A percentile compares a stretch with the other conserved stretches of the same genome.
Evolutionary conservation across 371 early-diverging fungal species (phyloP).

Genomic region (Lichtheimia hyalospora): DNA sequence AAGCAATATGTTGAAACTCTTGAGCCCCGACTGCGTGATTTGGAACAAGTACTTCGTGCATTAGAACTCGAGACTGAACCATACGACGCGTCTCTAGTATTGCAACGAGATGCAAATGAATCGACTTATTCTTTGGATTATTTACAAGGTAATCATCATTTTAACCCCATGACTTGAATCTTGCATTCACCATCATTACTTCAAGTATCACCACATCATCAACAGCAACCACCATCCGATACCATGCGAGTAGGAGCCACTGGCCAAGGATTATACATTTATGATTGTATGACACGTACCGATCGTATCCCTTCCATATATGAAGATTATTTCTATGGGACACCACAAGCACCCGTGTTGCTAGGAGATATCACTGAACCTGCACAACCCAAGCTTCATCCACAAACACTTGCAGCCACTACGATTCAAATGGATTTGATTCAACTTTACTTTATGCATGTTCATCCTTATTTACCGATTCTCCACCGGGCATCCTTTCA

Average conservation of each 20-base stretch:
- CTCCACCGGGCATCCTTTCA: slow-evolving; percentile 44
- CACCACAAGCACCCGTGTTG: neutral
- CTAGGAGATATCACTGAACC: neutral
- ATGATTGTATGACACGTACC: slow-evolving; percentile 13
- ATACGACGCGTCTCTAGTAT: neutral
- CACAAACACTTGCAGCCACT: slow-evolving; percentile 5
- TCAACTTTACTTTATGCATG: slow-evolving; percentile 46
- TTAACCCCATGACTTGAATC: neutral
- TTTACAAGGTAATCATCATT: neutral
- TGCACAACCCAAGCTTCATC: slow-evolving; percentile 10
- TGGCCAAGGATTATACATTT: slow-evolving; percentile 28
- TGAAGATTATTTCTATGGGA: neutral
- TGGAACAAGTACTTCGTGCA: slow-evolving; percentile 30
- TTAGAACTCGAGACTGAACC: slow-evolving; percentile 7
- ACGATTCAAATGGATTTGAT: slow-evolving; percentile 19
- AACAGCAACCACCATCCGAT: slow-evolving; percentile 4
- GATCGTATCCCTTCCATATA: slow-evolving; percentile 27
- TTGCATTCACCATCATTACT: neutral
- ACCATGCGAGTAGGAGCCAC: slow-evolving; percentile 17
- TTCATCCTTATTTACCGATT: slow-evolving; percentile 62
- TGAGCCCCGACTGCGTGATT: slow-evolving; percentile 35
- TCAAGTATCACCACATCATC: neutral
- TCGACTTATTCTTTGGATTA: neutral
- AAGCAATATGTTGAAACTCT: slow-evolving; percentile 48
- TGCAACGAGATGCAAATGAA: neutral